Conservation (phyloP, 306 rosid genomes). For the Prunus dulcis region DNA sequence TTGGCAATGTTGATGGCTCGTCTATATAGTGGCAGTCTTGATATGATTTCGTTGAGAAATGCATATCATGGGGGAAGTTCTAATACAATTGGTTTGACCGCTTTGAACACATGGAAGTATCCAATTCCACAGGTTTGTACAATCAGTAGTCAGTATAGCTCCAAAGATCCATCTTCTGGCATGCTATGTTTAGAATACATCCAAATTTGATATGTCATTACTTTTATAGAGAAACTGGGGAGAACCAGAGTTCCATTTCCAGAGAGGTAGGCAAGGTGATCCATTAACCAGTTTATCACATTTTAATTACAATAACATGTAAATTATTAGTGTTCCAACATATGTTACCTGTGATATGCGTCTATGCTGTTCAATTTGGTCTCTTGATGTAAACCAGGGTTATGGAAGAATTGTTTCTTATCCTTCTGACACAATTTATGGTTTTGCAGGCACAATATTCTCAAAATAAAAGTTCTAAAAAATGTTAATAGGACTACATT, state of each 20-base stretch:
- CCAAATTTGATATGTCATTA: not conserved
- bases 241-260: not conserved
- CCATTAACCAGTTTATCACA: not conserved
- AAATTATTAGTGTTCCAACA: not conserved
- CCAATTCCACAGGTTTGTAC: slow-evolving; percentile 81
- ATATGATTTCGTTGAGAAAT: slow-evolving; percentile 86
- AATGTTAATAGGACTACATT: not conserved
- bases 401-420: not conserved
- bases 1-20: slow-evolving; percentile 94
- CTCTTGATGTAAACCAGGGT: not conserved
- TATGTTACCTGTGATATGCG: not conserved
- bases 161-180: not conserved
- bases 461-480: not conserved
- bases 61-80: slow-evolving; percentile 96
- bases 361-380: not conserved
- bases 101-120: slow-evolving; percentile 85
- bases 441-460: not conserved
- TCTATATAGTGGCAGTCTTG: slow-evolving; percentile 72
- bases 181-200: not conserved
- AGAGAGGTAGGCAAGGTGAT: not conserved
- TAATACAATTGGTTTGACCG: slow-evolving; percentile 70
- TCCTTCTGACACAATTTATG: not conserved
- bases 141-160: not conserved
- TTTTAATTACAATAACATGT: not conserved
- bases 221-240: too few relatives aligned